These are phyloP conservation scores for Tetrapisispora phaffii DNA, from an alignment of 805 yeast genomes.

Conservation along the genomic window DNA sequence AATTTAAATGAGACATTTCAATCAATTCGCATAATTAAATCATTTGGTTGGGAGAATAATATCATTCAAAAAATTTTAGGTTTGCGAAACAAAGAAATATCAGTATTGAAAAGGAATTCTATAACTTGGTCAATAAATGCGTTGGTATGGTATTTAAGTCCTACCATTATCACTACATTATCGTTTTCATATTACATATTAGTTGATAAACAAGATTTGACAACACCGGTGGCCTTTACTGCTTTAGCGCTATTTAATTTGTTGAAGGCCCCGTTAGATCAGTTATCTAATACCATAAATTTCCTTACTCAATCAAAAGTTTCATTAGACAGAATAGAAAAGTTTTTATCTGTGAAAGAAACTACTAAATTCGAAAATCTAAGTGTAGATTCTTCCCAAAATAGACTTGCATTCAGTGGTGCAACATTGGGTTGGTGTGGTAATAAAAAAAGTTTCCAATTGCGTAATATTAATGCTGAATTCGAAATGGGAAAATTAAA, in stretches of 20 bases:
- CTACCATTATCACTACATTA: slow-evolving; percentile 67
- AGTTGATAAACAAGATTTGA: slow-evolving; percentile 57
- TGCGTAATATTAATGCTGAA: slow-evolving; percentile 60
- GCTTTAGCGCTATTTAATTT: slow-evolving; percentile 79
- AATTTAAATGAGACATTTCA: slow-evolving; percentile 87
- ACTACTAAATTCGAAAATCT: slow-evolving; percentile 81
- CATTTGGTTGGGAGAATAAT: slow-evolving; percentile 91
- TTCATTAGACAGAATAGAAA: slow-evolving; percentile 77
- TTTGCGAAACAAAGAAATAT: slow-evolving; percentile 67
- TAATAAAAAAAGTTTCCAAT: slow-evolving; percentile 54
- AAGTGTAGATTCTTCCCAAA: slow-evolving; percentile 36
- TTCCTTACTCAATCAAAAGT: slow-evolving; percentile 84
- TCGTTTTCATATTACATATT: slow-evolving; percentile 77
- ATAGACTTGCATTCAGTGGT: slow-evolving; percentile 62
- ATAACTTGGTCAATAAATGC: slow-evolving; percentile 57
- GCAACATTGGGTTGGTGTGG: slow-evolving; percentile 75
- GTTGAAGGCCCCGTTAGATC: slow-evolving; percentile 80
- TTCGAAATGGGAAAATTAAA: slow-evolving; percentile 71
- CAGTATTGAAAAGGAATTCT: slow-evolving; percentile 46
- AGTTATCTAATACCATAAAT: slow-evolving; percentile 79
- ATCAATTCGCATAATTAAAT: slow-evolving; percentile 85
- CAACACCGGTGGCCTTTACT: slow-evolving; percentile 91
- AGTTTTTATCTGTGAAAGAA: slow-evolving; percentile 73
- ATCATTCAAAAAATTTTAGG: slow-evolving; percentile 61
- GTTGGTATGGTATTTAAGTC: slow-evolving; percentile 72